phyloP scores from a whole-genome alignment of 495 filamentous ascomycete genomes.

The Aspergillus egyptiacus region DNA sequence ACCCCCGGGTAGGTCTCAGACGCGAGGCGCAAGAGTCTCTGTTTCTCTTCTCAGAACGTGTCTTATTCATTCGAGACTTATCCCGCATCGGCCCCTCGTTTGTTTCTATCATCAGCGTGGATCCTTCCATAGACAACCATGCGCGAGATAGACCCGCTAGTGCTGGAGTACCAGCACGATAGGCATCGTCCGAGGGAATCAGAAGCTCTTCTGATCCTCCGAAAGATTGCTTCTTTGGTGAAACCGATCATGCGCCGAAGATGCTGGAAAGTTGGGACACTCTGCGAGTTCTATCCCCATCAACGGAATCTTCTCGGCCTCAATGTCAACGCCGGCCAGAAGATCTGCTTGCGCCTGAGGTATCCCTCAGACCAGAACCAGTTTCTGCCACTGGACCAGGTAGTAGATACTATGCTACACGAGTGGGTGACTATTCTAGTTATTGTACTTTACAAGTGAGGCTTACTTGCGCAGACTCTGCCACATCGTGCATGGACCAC shows the following conservation, averaged over 20 bases:
- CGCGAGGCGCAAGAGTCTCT: not conserved
- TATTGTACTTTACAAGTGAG: not conserved
- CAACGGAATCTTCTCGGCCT: conserved; percentile 73
- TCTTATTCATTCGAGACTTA: not conserved
- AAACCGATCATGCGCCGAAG: conserved; percentile 93
- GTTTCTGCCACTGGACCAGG: conserved; percentile 74
- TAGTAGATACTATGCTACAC: conserved; percentile 91
- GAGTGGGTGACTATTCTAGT: conserved; percentile 54
- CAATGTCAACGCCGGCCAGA: conserved; percentile 69
- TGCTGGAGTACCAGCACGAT: conserved; percentile 76
- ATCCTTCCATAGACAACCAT: conserved; percentile 31
- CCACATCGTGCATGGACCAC: conserved; percentile 80
- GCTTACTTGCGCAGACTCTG: conserved; percentile 48
- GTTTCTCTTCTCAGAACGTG: not conserved
- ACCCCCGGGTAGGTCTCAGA: not conserved
- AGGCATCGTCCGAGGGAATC: conserved; percentile 61
- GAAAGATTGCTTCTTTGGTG: conserved; percentile 80
- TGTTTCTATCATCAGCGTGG: not conserved
- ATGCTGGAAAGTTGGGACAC: conserved; percentile 69
- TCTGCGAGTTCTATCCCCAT: conserved; percentile 80
- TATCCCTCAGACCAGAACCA: conserved; percentile 67
- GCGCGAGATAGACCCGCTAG: conserved; percentile 61
- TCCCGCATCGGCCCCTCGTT: not conserved
- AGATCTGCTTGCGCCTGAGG: conserved; percentile 79
- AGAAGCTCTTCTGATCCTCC: conserved; percentile 76